phyloP scores from a whole-genome alignment of 2,329 filamentous ascomycete genomes.

The Cryphonectria nitschkei region DNA sequence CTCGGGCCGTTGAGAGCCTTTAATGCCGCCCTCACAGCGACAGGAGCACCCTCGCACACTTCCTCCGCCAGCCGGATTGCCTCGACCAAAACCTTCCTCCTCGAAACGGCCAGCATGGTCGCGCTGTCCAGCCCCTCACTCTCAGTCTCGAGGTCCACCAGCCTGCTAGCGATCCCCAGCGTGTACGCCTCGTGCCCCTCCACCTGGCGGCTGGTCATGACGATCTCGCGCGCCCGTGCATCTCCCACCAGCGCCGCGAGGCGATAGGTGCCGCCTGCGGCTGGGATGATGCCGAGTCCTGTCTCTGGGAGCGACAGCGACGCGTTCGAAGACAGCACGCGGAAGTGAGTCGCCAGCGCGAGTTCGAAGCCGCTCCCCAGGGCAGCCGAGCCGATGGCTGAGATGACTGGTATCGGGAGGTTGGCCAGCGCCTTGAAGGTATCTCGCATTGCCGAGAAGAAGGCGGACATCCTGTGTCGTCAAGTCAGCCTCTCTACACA shows the following conservation, averaged over 20 bases:
- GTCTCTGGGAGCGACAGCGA: slow-evolving; percentile 88
- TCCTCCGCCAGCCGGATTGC: slow-evolving; percentile 78
- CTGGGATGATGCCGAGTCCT: slow-evolving; percentile 88
- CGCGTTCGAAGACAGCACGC: slow-evolving; percentile 80
- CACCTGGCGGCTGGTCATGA: slow-evolving; percentile 85
- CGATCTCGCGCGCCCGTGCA: slow-evolving; percentile 81
- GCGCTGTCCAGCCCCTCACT: slow-evolving; percentile 37
- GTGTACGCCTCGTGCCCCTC: slow-evolving; percentile 86
- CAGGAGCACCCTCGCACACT: slow-evolving; percentile 81
- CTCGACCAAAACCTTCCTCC: slow-evolving; percentile 72
- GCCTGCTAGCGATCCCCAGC: slow-evolving; percentile 81
- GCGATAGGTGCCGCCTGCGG: slow-evolving; percentile 89
- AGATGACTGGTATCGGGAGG: slow-evolving; percentile 88
- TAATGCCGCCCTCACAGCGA: slow-evolving; percentile 79
- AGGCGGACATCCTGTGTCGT: slow-evolving; percentile 68
- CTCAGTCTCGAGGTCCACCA: slow-evolving; percentile 77
- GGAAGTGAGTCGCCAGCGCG: slow-evolving; percentile 84
- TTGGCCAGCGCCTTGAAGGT: slow-evolving; percentile 74
- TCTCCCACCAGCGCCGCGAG: slow-evolving; percentile 81
- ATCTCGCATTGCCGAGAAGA: slow-evolving; percentile 74
- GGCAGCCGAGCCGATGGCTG: slow-evolving; percentile 81
- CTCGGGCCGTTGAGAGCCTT: slow-evolving; percentile 73
- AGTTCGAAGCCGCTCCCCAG: slow-evolving; percentile 94
- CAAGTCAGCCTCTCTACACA: background rate
- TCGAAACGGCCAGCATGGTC: slow-evolving; percentile 55